phyloP scores from a whole-genome alignment of 257 asterid species.

The Echites panduratus region DNA sequence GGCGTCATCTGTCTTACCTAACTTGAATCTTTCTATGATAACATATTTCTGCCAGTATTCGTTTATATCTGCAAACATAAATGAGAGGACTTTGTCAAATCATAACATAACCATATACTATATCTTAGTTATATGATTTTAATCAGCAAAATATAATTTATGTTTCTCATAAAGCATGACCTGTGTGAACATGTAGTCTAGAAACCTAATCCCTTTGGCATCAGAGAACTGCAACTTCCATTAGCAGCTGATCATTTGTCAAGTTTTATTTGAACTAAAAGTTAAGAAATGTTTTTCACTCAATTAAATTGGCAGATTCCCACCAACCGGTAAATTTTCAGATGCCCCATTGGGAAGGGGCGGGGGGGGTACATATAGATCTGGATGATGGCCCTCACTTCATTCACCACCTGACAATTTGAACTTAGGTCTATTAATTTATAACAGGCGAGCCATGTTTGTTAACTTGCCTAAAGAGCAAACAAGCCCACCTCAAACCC shows the following conservation, averaged over 20 bases:
- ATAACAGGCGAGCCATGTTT: constrained; percentile 17
- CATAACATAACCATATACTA: neutral
- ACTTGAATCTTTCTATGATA: constrained; percentile 10
- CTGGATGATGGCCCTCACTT: constrained; percentile 16
- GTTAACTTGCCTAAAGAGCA: constrained; percentile 19
- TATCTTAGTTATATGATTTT: neutral
- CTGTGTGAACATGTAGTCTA: neutral
- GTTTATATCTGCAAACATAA: neutral
- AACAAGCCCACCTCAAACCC: constrained; percentile 5
- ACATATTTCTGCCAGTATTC: constrained; percentile 6
- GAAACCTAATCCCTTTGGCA: neutral
- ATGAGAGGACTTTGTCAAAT: neutral
- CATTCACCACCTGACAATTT: constrained; percentile 14
- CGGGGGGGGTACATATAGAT: constrained; percentile 1
- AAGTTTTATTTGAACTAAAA: neutral
- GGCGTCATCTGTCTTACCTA: constrained; percentile 21
- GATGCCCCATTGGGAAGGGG: constrained; percentile 2
- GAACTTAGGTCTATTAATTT: neutral
- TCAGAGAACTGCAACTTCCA: neutral
- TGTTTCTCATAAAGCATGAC: neutral
- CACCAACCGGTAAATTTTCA: neutral
- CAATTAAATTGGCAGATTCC: neutral
- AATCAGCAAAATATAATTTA: neutral
- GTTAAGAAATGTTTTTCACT: neutral
- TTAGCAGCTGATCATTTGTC: neutral